Conservation (phyloP, 164 flowering plant species). For the Amborella trichopoda region DNA sequence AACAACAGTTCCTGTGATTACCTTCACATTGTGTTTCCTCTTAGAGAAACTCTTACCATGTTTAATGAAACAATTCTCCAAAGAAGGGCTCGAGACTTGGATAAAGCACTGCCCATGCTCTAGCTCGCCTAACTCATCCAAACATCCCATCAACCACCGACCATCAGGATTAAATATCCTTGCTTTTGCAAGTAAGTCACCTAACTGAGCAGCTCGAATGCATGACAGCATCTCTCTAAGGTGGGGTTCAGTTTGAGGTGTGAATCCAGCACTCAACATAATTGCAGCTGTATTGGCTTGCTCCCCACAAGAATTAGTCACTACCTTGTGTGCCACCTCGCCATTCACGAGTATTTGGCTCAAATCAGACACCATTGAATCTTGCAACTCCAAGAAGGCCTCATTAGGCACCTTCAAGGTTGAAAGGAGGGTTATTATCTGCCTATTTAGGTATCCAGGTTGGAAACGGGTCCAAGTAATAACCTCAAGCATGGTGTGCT, state of each 20-base stretch:
- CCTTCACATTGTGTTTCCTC: constrained; percentile 26
- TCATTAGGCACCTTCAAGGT: constrained; percentile 56
- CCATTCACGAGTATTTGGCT: constrained; percentile 42
- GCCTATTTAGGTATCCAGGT: constrained; percentile 87
- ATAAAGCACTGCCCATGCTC: constrained; percentile 87
- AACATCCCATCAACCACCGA: constrained; percentile 87
- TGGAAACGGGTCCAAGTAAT: constrained; percentile 92
- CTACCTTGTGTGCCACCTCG: constrained; percentile 74
- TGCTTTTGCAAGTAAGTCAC: constrained; percentile 66
- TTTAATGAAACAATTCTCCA: constrained; percentile 58
- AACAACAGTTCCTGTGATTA: constrained; percentile 56
- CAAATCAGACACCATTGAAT: constrained; percentile 50
- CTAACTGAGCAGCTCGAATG: constrained; percentile 66
- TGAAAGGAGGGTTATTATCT: constrained; percentile 75
- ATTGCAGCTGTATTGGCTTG: constrained; percentile 73
- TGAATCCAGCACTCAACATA: constrained; percentile 88
- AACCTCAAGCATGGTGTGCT: constrained; percentile 60
- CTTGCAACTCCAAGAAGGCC: constrained; percentile 69
- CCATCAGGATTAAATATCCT: constrained; percentile 83
- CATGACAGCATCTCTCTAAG: constrained; percentile 69
- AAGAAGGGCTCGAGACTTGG: constrained; percentile 64
- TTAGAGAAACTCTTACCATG: constrained; percentile 63
- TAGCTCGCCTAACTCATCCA: constrained; percentile 76
- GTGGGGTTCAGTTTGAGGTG: constrained; percentile 72
- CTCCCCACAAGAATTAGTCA: constrained; percentile 70